Evolutionary conservation across 148 eudicot species (phyloP), one percentile per base, ranked within the genome.

Genomic region (Silene conica): DNA sequence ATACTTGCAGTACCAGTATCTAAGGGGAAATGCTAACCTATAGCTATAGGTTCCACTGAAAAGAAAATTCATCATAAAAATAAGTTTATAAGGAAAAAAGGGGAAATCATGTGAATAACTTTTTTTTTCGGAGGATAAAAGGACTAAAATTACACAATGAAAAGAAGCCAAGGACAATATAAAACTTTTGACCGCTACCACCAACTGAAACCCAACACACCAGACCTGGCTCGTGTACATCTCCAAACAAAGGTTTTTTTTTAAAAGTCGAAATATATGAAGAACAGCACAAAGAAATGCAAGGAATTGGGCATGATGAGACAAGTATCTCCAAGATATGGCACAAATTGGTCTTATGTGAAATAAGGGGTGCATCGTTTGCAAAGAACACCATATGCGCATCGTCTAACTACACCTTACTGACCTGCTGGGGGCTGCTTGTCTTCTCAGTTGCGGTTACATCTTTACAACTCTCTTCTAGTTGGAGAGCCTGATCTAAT

Each of bases 401-500:
- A 63, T 70, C 74, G 41, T 70, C 75, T 79, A 79, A 69, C 79
- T 80, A 80, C 54, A 71, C 82, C 79, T 75, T 80, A 56, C 61
- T 75, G 67, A 65, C 67, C 57, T 41, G 81, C 52, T 74, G 82
- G n/a, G 72, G 28, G 34, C 64, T 68, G 77, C 55, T 75, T 45
- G 68, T 72, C 71, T 75, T 75, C 62, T 80, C 82, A 48, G 70
- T 43, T 64, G 68, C 31, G 50, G 55, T 75, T 76, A 80, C 74
- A 72, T 80, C 79, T 71, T 76, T 86, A 67, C 86, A 79, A 71
- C 78, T 80, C 67, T 86, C 92, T 62, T 95, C 90, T 80, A 95
- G 81, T 54, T 85, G 85, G 60, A 95, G 90, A 54, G 90, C 76
- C 71, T 83, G 89, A 63, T 90, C 85, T 75, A 95, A 78, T 72